Percentiles rank a stretch among this genome's conserved stretches.
phyloP scores from a whole-genome alignment of 1,139 yeast species.

The Suhomyces terraborum region DNA sequence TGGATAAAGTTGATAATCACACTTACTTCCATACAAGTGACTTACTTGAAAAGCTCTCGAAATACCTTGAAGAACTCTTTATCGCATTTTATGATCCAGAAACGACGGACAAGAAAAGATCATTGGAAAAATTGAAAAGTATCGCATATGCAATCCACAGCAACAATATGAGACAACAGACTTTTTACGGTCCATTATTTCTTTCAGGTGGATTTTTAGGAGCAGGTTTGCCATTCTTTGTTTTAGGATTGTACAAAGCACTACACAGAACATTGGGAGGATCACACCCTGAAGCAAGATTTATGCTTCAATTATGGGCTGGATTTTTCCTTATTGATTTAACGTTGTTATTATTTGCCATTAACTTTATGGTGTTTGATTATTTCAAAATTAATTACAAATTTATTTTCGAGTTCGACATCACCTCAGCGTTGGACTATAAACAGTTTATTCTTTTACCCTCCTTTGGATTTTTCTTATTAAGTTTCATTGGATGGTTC shows the following conservation, averaged over 20 bases:
- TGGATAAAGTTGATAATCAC: constrained; percentile 56
- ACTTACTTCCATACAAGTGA: constrained; percentile 67
- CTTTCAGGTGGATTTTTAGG: constrained; percentile 70
- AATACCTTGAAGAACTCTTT: constrained; percentile 67
- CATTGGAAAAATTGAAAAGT: constrained; percentile 68
- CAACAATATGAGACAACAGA: constrained; percentile 29
- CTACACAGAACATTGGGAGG: constrained; percentile 40
- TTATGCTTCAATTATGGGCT: constrained; percentile 84
- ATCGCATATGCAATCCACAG: constrained; percentile 46
- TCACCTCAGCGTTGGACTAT: constrained; percentile 66
- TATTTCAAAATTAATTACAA: constrained; percentile 79
- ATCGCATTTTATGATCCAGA: constrained; percentile 63
- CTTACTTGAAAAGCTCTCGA: constrained; percentile 60
- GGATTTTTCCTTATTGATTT: constrained; percentile 74
- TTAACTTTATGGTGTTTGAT: constrained; percentile 75
- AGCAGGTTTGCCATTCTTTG: constrained; percentile 62
- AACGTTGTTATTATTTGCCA: constrained; percentile 61
- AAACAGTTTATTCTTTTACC: constrained; percentile 68
- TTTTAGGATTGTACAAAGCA: constrained; percentile 54
- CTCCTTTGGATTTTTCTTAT: constrained; percentile 54
- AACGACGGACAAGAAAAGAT: constrained; percentile 70
- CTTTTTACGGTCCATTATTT: constrained; percentile 50
- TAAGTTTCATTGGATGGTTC: constrained; percentile 70
- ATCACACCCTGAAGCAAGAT: constrained; percentile 54
- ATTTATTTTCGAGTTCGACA: constrained; percentile 87